A percentile compares a stretch with the other conserved stretches of the same genome.
phyloP scores from a whole-genome alignment of 2,329 filamentous ascomycete genomes.

The Xylariaceae sp. region DNA sequence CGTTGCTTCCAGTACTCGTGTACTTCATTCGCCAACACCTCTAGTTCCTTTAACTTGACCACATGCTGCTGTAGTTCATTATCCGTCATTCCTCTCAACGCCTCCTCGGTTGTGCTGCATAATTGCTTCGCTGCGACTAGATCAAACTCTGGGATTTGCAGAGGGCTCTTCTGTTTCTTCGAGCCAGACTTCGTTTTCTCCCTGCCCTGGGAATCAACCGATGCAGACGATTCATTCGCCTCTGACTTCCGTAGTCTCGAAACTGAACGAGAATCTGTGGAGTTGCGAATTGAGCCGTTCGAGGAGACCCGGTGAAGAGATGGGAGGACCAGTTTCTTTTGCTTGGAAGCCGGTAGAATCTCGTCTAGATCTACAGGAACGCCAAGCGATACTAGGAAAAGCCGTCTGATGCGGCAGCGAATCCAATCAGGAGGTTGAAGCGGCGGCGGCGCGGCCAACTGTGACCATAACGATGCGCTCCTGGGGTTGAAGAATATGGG shows the following conservation, averaged over 20 bases:
- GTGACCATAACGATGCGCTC: conserved; percentile 89
- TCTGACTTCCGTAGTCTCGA: conserved; percentile 44
- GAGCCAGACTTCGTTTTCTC: conserved; percentile 35
- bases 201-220: conserved; percentile 55
- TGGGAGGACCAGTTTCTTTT: conserved; percentile 93
- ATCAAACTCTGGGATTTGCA: conserved; percentile 70
- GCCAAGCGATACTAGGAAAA: conserved; percentile 92
- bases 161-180: conserved; percentile 51
- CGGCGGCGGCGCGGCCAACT: conserved; percentile 89
- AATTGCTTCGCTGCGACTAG: conserved; percentile 71
- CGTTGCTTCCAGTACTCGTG: conserved; percentile 84
- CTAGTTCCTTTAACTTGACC: conserved; percentile 60
- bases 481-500: conserved; percentile 78
- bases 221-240: conserved; percentile 51
- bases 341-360: conserved; percentile 92
- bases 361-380: conserved; percentile 96
- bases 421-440: conserved; percentile 98
- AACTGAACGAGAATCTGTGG: conserved; percentile 48
- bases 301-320: conserved; percentile 51
- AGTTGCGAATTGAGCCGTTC: conserved; percentile 49
- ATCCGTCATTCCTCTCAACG: conserved; percentile 72
- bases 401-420: conserved; percentile 83
- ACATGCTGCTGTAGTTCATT: conserved; percentile 70
- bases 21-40: conserved; percentile 67
- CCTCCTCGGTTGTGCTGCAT: conserved; percentile 79